Evolutionary conservation across 345 rosid species (phyloP).

Genomic region (Murraya paniculata): DNA sequence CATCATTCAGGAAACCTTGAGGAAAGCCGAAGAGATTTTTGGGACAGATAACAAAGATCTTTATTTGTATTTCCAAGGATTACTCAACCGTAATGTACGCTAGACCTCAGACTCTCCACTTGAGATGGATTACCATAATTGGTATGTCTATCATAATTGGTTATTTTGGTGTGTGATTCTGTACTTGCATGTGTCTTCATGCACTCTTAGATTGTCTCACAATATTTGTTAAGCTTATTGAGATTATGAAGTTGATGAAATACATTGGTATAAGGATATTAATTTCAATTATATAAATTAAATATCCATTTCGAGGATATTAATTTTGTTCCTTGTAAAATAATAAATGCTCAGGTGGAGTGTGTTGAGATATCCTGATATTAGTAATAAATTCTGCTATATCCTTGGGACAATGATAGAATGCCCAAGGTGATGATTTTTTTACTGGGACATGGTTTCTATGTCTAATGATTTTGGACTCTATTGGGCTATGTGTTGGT

Average conservation of each 20-base stretch:
- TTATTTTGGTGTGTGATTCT: background rate
- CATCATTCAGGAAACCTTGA: constrained; percentile 71
- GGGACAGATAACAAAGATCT: constrained; percentile 87
- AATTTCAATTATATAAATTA: background rate
- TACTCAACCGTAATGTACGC: constrained; percentile 61
- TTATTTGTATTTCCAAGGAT: constrained; percentile 72
- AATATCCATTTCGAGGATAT: background rate
- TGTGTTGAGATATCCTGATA: background rate
- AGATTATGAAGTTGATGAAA: background rate
- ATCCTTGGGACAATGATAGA: background rate
- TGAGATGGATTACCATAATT: constrained; percentile 6
- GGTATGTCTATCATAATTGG: constrained; percentile 14
- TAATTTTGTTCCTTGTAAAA: background rate
- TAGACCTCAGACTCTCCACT: constrained; percentile 22
- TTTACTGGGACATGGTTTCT: background rate
- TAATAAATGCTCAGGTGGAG: background rate
- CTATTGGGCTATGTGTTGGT: background rate
- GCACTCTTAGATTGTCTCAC: background rate
- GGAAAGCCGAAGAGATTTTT: constrained; percentile 89
- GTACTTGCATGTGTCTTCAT: background rate
- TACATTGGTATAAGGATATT: background rate
- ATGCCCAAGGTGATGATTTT: background rate
- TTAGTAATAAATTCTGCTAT: background rate
- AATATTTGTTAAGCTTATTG: background rate
- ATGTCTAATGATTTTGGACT: background rate